Conservation (phyloP, 2,329 filamentous ascomycete species). For the Fusarium verrucosum region DNA sequence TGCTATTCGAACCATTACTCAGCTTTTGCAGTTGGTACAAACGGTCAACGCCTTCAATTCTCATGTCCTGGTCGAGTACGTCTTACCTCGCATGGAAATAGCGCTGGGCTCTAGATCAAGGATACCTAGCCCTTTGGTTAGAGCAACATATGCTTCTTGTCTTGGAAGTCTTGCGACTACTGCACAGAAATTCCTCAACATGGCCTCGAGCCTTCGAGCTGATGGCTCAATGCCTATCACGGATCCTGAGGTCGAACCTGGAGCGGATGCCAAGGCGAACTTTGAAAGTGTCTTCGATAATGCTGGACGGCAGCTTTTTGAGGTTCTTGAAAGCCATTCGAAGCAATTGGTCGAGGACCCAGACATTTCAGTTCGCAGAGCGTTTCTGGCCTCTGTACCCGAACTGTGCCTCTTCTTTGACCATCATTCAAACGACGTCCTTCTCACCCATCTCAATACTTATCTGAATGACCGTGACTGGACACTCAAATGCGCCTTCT, state of each 20-base stretch:
- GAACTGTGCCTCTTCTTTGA: slow-evolving; percentile 96
- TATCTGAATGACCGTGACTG: slow-evolving; percentile 97
- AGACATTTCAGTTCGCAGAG: slow-evolving; percentile 85
- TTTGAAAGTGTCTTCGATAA: slow-evolving; percentile 89
- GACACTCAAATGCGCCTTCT: slow-evolving; percentile 96
- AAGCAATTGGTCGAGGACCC: slow-evolving; percentile 89
- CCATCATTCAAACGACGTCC: slow-evolving; percentile 92
- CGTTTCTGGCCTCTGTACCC: slow-evolving; percentile 90
- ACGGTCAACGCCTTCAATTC: slow-evolving; percentile 84
- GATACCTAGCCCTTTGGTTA: slow-evolving; percentile 72
- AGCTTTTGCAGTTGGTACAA: slow-evolving; percentile 85
- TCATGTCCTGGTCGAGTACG: slow-evolving; percentile 74
- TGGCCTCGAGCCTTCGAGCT: slow-evolving; percentile 86
- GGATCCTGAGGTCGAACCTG: slow-evolving; percentile 82
- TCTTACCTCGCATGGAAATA: slow-evolving; percentile 70
- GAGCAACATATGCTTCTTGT: slow-evolving; percentile 92
- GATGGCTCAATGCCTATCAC: slow-evolving; percentile 82
- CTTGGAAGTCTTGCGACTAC: slow-evolving; percentile 88
- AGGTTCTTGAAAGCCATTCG: slow-evolving; percentile 86
- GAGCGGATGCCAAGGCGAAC: slow-evolving; percentile 70
- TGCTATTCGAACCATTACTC: slow-evolving; percentile 85
- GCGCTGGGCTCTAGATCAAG: slow-evolving; percentile 58
- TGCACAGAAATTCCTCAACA: slow-evolving; percentile 85
- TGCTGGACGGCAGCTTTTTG: slow-evolving; percentile 82
- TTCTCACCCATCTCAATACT: slow-evolving; percentile 94